Evolutionary conservation across 306 rosid species (phyloP).

Genomic region (Rosa chinensis): DNA sequence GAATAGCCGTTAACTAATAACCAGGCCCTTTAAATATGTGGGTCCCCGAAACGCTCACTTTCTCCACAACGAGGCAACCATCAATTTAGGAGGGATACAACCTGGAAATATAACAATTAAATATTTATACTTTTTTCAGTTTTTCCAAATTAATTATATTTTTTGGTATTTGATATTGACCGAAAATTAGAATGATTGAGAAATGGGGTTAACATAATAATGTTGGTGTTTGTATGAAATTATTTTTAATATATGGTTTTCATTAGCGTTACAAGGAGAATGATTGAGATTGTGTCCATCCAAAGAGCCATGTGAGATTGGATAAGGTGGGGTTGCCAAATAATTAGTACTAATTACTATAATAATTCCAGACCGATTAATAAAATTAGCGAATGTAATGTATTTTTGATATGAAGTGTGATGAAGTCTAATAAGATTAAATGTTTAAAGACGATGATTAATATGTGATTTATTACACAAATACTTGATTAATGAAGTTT

Average conservation of each 20-base stretch:
- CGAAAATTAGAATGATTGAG: not conserved
- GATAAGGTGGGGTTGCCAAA: slow-evolving; percentile 2
- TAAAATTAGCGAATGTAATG: not conserved
- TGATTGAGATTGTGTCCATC: not conserved
- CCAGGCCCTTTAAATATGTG: not conserved
- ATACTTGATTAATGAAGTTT: no score
- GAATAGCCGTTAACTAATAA: slow-evolving; percentile 14
- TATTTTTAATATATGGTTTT: not conserved
- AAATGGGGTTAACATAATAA: not conserved
- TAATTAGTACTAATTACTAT: not conserved
- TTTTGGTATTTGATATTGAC: not conserved
- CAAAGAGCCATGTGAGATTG: slow-evolving; percentile 6
- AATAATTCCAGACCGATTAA: not conserved
- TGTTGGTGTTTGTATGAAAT: not conserved
- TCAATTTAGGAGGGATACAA: slow-evolving; percentile 5
- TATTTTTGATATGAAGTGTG: no score
- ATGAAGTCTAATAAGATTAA: no score
- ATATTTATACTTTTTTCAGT: not conserved
- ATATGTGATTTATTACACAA: no score
- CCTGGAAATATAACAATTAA: not conserved
- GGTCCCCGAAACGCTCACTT: not conserved
- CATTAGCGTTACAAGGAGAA: not conserved
- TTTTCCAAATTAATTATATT: not conserved
- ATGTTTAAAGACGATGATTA: no score
- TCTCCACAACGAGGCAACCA: slow-evolving; percentile 8